phyloP scores from a whole-genome alignment of 306 rosid genomes.

The Vigna reflexopilosa region DNA sequence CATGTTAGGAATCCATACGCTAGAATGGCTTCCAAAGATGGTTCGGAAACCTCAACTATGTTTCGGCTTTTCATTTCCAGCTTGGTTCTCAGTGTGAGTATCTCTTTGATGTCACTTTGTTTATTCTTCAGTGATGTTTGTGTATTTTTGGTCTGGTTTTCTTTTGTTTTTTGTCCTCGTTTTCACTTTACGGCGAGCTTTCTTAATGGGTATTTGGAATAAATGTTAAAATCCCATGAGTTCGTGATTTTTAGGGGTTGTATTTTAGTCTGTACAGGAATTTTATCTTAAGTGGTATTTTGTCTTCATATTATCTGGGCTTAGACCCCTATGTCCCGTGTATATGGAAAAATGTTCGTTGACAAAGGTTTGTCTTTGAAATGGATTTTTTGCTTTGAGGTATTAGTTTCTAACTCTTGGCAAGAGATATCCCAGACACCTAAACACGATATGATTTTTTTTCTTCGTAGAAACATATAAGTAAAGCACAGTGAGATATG shows the following conservation, averaged over 20 bases:
- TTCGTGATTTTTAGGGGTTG: not conserved
- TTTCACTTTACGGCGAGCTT: not conserved
- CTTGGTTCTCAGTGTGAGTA: slow-evolving; percentile 83
- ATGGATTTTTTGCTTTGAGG: not conserved
- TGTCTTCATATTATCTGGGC: not conserved
- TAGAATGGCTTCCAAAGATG: slow-evolving; percentile 85
- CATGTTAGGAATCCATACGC: slow-evolving; percentile 70
- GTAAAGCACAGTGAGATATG: not conserved
- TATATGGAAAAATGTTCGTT: not conserved
- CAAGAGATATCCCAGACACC: not conserved
- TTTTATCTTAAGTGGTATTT: not conserved
- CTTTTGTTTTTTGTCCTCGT: not conserved
- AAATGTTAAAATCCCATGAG: not conserved
- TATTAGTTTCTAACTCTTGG: not conserved
- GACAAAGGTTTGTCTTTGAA: not conserved
- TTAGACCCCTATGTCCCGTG: not conserved
- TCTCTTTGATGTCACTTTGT: not conserved
- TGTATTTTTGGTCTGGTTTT: not conserved
- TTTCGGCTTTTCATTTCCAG: slow-evolving; percentile 76
- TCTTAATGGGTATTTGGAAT: not conserved
- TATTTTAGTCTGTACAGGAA: not conserved
- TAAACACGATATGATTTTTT: not conserved
- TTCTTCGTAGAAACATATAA: not conserved
- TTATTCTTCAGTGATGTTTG: slow-evolving; percentile 23
- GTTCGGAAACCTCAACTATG: slow-evolving; percentile 63